phyloP scores from a whole-genome alignment of 257 asterid genomes.

The Capsicum rhomboideum region DNA sequence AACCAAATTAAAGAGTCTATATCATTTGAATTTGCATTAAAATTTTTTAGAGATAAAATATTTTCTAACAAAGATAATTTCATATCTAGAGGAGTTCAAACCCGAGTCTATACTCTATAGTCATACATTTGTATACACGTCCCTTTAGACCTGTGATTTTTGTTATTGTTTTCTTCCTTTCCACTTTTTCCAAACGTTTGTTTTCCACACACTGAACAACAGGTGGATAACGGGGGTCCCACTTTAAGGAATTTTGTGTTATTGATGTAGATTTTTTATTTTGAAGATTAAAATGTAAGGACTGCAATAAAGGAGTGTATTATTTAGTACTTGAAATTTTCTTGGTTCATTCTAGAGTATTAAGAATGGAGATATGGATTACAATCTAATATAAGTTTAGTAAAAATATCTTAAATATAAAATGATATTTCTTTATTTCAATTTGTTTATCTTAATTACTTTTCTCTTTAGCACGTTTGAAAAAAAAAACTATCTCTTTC shows the following conservation, averaged over 20 bases:
- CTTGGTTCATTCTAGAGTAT: not conserved
- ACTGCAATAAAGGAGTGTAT: not conserved
- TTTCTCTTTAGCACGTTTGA: too few relatives aligned
- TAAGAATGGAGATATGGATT: not conserved
- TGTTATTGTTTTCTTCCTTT: not conserved
- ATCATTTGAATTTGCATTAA: too few relatives aligned
- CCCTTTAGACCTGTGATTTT: not conserved
- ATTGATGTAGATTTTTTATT: not conserved
- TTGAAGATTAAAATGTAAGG: not conserved
- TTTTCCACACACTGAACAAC: not conserved
- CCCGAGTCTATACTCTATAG: too few relatives aligned
- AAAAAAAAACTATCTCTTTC: too few relatives aligned
- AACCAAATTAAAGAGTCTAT: too few relatives aligned
- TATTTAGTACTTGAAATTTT: not conserved
- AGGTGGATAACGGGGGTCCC: not conserved
- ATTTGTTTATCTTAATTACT: too few relatives aligned
- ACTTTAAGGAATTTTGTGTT: not conserved
- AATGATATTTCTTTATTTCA: too few relatives aligned
- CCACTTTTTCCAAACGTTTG: not conserved
- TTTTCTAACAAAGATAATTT: too few relatives aligned
- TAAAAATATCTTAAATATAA: too few relatives aligned
- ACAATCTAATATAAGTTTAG: too few relatives aligned
- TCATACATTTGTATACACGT: not conserved
- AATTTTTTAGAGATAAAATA: too few relatives aligned
- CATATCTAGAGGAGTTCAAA: too few relatives aligned